These are phyloP conservation scores for Colletotrichum tanaceti DNA, from an alignment of 2,329 filamentous ascomycete species.

Conservation along the genomic window DNA sequence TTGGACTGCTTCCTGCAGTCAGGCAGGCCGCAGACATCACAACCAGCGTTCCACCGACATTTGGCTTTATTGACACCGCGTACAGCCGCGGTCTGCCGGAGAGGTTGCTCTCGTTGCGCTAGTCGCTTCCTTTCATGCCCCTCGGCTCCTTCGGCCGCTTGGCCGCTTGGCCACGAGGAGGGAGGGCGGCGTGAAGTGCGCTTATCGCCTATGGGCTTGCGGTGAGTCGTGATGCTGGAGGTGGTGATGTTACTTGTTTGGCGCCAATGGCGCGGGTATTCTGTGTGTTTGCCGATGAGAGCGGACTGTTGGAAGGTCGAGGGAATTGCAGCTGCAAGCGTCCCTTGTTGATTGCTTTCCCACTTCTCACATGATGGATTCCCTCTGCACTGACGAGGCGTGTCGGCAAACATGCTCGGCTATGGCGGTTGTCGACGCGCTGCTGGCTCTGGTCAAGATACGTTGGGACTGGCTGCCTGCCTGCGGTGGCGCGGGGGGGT, in stretches of 20 bases:
- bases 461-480: too few relatives aligned
- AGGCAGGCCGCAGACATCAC: constrained; percentile 7
- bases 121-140: neutral
- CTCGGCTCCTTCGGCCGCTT: constrained; percentile 8
- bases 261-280: constrained; percentile 11
- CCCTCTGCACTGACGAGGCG: neutral
- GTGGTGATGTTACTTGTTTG: neutral
- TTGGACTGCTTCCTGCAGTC: constrained; percentile 6
- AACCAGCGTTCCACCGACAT: constrained; percentile 1
- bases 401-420: neutral
- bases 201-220: constrained; percentile 3
- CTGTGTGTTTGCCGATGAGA: constrained; percentile 10
- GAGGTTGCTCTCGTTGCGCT: neutral
- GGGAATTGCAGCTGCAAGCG: neutral
- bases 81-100: neutral
- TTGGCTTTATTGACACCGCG: neutral
- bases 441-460: too few relatives aligned
- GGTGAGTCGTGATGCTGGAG: neutral
- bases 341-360: neutral
- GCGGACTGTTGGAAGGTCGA: neutral
- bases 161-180: neutral
- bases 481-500: too few relatives aligned
- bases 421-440: neutral
- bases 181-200: constrained; percentile 7
- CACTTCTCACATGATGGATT: constrained; percentile 6